Percentiles rank a stretch among this genome's conserved stretches.
phyloP scores from a whole-genome alignment of 805 yeast species.

The Cyberlindnera petersonii region DNA sequence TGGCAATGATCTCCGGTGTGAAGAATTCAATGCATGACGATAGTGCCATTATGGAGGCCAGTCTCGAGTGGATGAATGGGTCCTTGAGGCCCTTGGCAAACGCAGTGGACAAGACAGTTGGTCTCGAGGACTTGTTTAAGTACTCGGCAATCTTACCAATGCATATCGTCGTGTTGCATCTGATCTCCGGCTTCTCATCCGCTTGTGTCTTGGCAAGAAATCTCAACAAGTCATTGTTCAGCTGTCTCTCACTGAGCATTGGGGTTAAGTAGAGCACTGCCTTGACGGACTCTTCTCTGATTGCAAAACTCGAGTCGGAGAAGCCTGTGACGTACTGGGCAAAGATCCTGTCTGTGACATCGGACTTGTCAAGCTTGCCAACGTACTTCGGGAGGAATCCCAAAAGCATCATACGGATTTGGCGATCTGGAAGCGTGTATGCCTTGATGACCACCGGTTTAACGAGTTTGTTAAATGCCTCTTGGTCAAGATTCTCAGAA shows the following conservation, averaged over 20 bases:
- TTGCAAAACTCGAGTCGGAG: slow-evolving; percentile 75
- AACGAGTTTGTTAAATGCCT: slow-evolving; percentile 38
- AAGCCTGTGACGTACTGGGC: slow-evolving; percentile 73
- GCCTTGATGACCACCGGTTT: slow-evolving; percentile 64
- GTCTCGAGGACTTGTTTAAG: slow-evolving; percentile 52
- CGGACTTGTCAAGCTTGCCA: slow-evolving; percentile 47
- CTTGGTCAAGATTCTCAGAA: slow-evolving; percentile 31
- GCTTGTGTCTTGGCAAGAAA: slow-evolving; percentile 76
- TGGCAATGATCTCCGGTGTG: slow-evolving; percentile 70
- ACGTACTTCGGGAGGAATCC: slow-evolving; percentile 56
- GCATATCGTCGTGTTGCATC: slow-evolving; percentile 72
- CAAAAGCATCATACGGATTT: slow-evolving; percentile 69
- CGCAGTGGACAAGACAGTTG: slow-evolving; percentile 82
- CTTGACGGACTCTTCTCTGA: slow-evolving; percentile 76
- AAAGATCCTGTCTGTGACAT: slow-evolving; percentile 67
- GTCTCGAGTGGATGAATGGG: slow-evolving; percentile 66
- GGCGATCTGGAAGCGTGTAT: slow-evolving; percentile 68
- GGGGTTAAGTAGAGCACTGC: slow-evolving; percentile 56
- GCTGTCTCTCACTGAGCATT: slow-evolving; percentile 68
- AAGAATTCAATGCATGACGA: slow-evolving; percentile 61
- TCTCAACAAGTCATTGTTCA: slow-evolving; percentile 81
- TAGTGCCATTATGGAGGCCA: slow-evolving; percentile 75
- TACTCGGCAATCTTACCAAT: slow-evolving; percentile 60
- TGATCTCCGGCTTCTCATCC: slow-evolving; percentile 70
- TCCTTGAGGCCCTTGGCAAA: slow-evolving; percentile 80